phyloP scores from a whole-genome alignment of 2,329 filamentous ascomycete species.

The Colletotrichum sp. region DNA sequence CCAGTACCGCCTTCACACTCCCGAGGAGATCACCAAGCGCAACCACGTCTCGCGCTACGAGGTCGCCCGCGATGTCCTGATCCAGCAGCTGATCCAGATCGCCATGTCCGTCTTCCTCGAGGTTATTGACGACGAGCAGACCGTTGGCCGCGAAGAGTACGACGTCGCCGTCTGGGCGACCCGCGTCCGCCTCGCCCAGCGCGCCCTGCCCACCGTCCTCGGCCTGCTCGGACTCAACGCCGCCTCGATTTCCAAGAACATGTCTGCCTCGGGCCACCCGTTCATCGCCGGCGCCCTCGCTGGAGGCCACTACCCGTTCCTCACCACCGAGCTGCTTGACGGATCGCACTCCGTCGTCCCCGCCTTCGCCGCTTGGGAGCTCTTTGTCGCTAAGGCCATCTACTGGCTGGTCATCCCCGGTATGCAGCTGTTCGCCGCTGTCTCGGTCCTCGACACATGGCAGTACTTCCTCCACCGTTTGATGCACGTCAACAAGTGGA shows the following conservation, averaged over 20 bases:
- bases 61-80: slow-evolving; percentile 86
- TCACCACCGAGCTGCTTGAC: slow-evolving; percentile 63
- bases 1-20: slow-evolving; percentile 92
- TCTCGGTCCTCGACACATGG: slow-evolving; percentile 90
- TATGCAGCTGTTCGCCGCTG: slow-evolving; percentile 77
- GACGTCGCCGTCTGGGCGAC: slow-evolving; percentile 91
- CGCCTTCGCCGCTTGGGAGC: slow-evolving; percentile 85
- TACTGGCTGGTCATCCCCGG: slow-evolving; percentile 81
- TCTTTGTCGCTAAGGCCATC: slow-evolving; percentile 73
- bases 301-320: slow-evolving; percentile 81
- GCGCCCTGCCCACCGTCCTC: slow-evolving; percentile 75
- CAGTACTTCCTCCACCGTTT: slow-evolving; percentile 96
- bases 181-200: slow-evolving; percentile 79
- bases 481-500: slow-evolving; percentile 98
- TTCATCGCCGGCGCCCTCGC: slow-evolving; percentile 76
- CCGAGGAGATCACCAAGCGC: slow-evolving; percentile 84
- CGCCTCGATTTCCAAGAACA: slow-evolving; percentile 73
- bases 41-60: slow-evolving; percentile 87
- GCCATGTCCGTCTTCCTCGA: slow-evolving; percentile 71
- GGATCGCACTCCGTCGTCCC: slow-evolving; percentile 61
- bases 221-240: slow-evolving; percentile 79
- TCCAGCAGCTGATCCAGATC: slow-evolving; percentile 92
- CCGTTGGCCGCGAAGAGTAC: slow-evolving; percentile 79
- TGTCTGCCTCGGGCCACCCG: slow-evolving; percentile 70
- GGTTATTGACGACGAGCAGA: slow-evolving; percentile 75